Conservation (phyloP, 768 basidiomycete species). For the Leccinum sublutescens region DNA sequence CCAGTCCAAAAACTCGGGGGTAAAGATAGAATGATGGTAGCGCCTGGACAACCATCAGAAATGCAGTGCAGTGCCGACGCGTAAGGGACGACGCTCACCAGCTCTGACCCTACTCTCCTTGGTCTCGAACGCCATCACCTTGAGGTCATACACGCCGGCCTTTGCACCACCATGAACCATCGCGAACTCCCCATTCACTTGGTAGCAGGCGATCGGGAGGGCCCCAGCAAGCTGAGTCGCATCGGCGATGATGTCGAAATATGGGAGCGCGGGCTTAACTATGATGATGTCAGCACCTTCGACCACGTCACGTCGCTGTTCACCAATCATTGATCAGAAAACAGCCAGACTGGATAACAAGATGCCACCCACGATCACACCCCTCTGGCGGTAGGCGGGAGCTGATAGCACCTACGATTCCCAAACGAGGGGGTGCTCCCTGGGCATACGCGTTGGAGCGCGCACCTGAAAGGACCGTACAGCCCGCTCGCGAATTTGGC, state of each 20-base stretch:
- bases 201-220: constrained; percentile 94
- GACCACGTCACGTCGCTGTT: constrained; percentile 75
- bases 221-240: constrained; percentile 78
- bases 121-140: constrained; percentile 92
- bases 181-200: constrained; percentile 96
- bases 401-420: constrained; percentile 96
- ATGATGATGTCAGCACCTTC: constrained; percentile 99
- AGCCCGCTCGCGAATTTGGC: constrained; percentile 51
- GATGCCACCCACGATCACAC: constrained; percentile 77
- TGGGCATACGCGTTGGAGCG: too few species aligned
- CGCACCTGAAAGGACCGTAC: constrained; percentile 93
- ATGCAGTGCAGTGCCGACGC: neutral
- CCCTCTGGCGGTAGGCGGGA: constrained; percentile 83
- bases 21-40: constrained; percentile 87
- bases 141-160: constrained; percentile 91
- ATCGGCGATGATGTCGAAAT: constrained; percentile 94
- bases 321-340: constrained; percentile 3
- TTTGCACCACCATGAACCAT: constrained; percentile 94
- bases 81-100: constrained; percentile 47
- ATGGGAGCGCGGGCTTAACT: constrained; percentile 96
- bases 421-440: constrained; percentile 80
- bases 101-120: constrained; percentile 91
- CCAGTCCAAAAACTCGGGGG: constrained; percentile 95
- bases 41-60: constrained; percentile 51
- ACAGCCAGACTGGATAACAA: neutral